These are phyloP conservation scores for Austroboletus niveus DNA, from an alignment of 1,284 basidiomycete species.

Conservation along the genomic window DNA sequence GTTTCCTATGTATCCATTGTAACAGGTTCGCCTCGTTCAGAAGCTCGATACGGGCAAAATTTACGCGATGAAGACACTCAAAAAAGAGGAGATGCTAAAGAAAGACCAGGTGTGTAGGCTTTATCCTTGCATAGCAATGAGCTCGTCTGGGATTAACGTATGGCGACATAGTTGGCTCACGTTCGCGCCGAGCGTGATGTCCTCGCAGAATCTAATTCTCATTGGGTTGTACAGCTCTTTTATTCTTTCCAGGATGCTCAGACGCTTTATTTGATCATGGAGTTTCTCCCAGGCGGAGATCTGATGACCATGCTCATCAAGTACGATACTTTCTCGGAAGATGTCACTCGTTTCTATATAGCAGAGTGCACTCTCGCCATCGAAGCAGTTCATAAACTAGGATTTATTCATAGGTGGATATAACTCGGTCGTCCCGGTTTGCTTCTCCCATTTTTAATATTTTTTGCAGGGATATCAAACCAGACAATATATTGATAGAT, in stretches of 20 bases:
- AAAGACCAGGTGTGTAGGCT: slow-evolving; percentile 81
- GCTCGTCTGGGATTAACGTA: slow-evolving; percentile 31
- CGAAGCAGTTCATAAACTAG: slow-evolving; percentile 88
- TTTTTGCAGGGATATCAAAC: slow-evolving; percentile 81
- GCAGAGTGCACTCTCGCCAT: slow-evolving; percentile 92
- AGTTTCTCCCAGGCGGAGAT: slow-evolving; percentile 97
- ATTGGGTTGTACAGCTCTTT: slow-evolving; percentile 97
- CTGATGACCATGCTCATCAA: slow-evolving; percentile 99
- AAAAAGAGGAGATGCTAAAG: slow-evolving; percentile 99
- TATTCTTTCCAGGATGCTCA: slow-evolving; percentile 98
- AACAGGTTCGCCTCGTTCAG: slow-evolving; percentile 86
- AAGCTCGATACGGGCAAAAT: slow-evolving; percentile 98
- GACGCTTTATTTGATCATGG: slow-evolving; percentile 98
- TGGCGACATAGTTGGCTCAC: slow-evolving; percentile 80
- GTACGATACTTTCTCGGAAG: slow-evolving; percentile 98
- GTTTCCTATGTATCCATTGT: slow-evolving; percentile 44
- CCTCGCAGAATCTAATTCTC: slow-evolving; percentile 94
- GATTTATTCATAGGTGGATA: slow-evolving; percentile 83
- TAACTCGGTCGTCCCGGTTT: neutral
- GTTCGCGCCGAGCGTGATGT: slow-evolving; percentile 84
- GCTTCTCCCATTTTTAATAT: neutral
- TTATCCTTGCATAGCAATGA: neutral
- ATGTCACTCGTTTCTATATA: slow-evolving; percentile 97
- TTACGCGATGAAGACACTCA: slow-evolving; percentile 98
- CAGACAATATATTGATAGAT: slow-evolving; percentile 94